Conservation (phyloP, 306 rosid genomes). For the Senna tora region DNA sequence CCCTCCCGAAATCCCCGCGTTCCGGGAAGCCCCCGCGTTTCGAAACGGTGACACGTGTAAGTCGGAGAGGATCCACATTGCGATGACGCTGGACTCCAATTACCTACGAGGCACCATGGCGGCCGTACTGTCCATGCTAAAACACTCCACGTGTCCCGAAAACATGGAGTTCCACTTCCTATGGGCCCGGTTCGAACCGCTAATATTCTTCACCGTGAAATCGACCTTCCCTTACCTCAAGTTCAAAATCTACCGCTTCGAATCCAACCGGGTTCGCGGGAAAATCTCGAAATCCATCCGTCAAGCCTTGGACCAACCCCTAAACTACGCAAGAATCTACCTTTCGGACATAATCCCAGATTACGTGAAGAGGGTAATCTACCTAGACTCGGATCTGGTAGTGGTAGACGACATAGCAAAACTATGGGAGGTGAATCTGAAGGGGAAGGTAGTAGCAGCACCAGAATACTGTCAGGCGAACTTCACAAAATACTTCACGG, state of each 20-base stretch:
- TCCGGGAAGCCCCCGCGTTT: constrained; percentile 59
- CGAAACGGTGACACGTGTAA: constrained; percentile 50
- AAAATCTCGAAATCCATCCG: constrained; percentile 58
- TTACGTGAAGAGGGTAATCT: constrained; percentile 51
- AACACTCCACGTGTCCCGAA: constrained; percentile 61
- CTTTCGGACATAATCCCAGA: constrained; percentile 50
- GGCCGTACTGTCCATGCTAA: constrained; percentile 51
- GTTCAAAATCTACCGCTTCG: constrained; percentile 53
- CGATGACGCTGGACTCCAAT: constrained; percentile 63
- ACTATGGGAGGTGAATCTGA: constrained; percentile 55
- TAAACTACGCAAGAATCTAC: constrained; percentile 61
- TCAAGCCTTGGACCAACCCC: constrained; percentile 61
- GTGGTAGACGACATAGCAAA: constrained; percentile 59
- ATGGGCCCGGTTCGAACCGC: constrained; percentile 51
- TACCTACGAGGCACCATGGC: constrained; percentile 63
- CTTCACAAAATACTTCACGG: constrained; percentile 56
- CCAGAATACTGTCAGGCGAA: constrained; percentile 65
- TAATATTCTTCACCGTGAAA: constrained; percentile 48
- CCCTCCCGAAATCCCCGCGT: constrained; percentile 35
- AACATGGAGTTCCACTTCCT: constrained; percentile 58
- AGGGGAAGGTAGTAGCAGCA: constrained; percentile 55
- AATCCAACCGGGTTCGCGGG: constrained; percentile 50
- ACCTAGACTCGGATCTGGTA: constrained; percentile 59
- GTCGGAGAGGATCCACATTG: constrained; percentile 47
- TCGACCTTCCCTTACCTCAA: constrained; percentile 59